Evolutionary conservation across 2,329 filamentous ascomycete genomes (phyloP).

Genomic region (Diplocarpon rosae): DNA sequence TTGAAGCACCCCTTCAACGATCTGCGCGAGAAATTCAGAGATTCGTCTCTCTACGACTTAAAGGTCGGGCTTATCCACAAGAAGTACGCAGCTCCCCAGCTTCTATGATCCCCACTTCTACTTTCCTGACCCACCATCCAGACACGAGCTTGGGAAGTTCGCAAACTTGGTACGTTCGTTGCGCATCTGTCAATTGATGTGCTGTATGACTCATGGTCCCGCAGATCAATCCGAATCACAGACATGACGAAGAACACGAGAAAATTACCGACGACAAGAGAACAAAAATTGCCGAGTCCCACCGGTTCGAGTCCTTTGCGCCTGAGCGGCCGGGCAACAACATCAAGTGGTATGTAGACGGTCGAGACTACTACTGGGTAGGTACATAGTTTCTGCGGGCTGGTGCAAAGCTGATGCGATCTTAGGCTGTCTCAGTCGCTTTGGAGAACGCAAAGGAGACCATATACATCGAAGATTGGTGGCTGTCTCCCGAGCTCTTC

Average conservation of each 20-base stretch:
- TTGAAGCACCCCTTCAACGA: conserved; percentile 38
- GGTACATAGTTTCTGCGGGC: conserved; percentile 10
- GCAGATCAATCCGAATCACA: conserved; percentile 70
- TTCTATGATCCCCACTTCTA: too few species aligned
- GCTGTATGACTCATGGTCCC: background rate
- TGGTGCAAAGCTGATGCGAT: background rate
- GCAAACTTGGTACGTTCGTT: conserved; percentile 45
- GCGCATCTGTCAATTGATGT: background rate
- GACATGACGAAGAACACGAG: conserved; percentile 90
- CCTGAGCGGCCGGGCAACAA: conserved; percentile 76
- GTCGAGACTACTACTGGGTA: conserved; percentile 84
- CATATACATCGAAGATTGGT: conserved; percentile 97
- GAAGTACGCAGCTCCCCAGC: conserved; percentile 35
- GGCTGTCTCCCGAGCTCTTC: conserved; percentile 83
- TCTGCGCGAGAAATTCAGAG: conserved; percentile 40
- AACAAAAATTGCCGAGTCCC: conserved; percentile 54
- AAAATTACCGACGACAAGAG: conserved; percentile 74
- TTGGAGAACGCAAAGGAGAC: conserved; percentile 84
- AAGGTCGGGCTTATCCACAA: conserved; percentile 47
- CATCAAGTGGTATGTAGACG: conserved; percentile 96
- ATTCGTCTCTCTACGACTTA: conserved; percentile 43
- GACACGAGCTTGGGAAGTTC: conserved; percentile 51
- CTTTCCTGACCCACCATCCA: conserved; percentile 16
- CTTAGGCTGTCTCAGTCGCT: conserved; percentile 68
- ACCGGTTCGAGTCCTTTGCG: conserved; percentile 86